phyloP scores from a whole-genome alignment of 2,329 filamentous ascomycete genomes.

The Daldinia sp. region DNA sequence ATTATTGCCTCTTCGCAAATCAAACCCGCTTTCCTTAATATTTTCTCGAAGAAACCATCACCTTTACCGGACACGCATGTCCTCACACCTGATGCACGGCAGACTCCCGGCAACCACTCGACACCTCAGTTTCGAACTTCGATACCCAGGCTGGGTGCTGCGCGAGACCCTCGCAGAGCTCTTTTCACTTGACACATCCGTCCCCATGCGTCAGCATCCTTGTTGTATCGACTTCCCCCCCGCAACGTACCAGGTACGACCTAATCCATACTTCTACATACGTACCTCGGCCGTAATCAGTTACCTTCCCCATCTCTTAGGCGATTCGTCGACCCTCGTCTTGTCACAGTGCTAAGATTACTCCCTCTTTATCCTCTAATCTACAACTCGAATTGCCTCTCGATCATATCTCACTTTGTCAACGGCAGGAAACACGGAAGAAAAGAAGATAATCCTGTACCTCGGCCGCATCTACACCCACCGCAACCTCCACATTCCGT shows the following conservation, averaged over 20 bases:
- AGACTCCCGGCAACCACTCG: constrained; percentile 32
- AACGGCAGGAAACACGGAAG: constrained; percentile 16
- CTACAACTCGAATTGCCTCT: constrained; percentile 15
- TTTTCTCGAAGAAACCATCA: constrained; percentile 42
- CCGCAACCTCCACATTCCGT: not conserved
- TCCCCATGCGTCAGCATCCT: constrained; percentile 42
- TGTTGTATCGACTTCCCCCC: constrained; percentile 38
- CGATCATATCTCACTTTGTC: constrained; percentile 25
- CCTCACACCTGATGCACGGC: constrained; percentile 40
- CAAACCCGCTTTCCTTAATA: constrained; percentile 49
- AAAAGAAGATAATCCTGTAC: constrained; percentile 10
- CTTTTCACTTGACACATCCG: constrained; percentile 43
- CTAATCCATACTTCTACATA: constrained; percentile 31
- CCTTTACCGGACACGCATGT: constrained; percentile 44
- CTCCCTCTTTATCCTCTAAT: constrained; percentile 26
- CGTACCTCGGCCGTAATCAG: constrained; percentile 31
- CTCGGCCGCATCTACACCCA: constrained; percentile 4
- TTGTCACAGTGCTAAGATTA: constrained; percentile 34
- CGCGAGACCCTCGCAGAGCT: constrained; percentile 35
- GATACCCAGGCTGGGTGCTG: constrained; percentile 32
- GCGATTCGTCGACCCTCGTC: constrained; percentile 26
- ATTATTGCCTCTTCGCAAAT: constrained; percentile 45
- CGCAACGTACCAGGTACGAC: constrained; percentile 35
- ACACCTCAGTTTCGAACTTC: constrained; percentile 35
- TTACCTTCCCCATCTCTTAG: constrained; percentile 37